phyloP scores from a whole-genome alignment of 1,139 yeast species.

The Blastobotrys persicus region DNA sequence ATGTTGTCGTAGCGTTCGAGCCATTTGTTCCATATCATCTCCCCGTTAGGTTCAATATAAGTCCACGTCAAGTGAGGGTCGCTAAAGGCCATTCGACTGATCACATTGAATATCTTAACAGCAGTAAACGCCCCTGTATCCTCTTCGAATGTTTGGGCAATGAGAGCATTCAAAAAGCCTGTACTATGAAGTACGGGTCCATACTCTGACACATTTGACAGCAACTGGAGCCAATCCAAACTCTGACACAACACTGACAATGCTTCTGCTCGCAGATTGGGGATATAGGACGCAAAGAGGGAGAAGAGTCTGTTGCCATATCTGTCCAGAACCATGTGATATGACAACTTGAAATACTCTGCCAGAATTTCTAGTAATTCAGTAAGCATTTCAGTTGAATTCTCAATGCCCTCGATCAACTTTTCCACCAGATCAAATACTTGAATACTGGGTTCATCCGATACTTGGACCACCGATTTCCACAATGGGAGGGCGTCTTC shows the following conservation, averaged over 20 bases:
- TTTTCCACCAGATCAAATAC: constrained; percentile 49
- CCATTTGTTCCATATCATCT: constrained; percentile 32
- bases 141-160: constrained; percentile 47
- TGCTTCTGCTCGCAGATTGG: constrained; percentile 69
- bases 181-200: constrained; percentile 29
- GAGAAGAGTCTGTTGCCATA: constrained; percentile 44
- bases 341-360: constrained; percentile 64
- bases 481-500: constrained; percentile 92
- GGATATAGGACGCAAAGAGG: constrained; percentile 54
- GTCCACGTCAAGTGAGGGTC: constrained; percentile 49
- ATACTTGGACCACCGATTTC: constrained; percentile 64
- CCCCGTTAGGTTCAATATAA: constrained; percentile 27
- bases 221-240: constrained; percentile 23
- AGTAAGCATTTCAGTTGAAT: constrained; percentile 76
- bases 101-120: constrained; percentile 48
- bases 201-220: constrained; percentile 27
- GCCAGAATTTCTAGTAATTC: constrained; percentile 64
- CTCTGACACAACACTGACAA: constrained; percentile 33
- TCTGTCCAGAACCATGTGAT: constrained; percentile 27
- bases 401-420: constrained; percentile 45
- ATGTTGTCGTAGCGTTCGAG: constrained; percentile 45
- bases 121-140: constrained; percentile 13
- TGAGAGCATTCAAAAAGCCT: constrained; percentile 33
- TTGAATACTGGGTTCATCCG: constrained; percentile 37
- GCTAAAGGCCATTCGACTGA: constrained; percentile 53